Evolutionary conservation across 2,329 filamentous ascomycete genomes (phyloP), one percentile per base, ranked within the genome.

Genomic region (Beauveria asiatica): DNA sequence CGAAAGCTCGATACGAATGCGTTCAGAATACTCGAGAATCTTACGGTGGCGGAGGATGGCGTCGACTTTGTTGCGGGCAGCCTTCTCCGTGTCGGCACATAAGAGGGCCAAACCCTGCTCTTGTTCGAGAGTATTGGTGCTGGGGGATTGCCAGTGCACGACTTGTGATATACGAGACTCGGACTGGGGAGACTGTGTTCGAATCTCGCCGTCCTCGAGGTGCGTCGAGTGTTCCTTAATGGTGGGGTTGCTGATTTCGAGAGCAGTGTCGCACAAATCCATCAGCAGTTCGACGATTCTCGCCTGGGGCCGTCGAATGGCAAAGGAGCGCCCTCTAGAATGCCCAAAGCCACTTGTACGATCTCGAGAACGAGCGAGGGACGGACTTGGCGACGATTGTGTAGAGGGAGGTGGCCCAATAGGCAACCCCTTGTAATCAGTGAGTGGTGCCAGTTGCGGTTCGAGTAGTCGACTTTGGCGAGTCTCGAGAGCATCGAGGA

Each of bases 121-220:
- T 70, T 97, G 92, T 64, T 99, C 94, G 17, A 96, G 76, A 0
- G 92, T 94, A 68, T 93, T 93, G 54, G 88, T 89, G 67, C 90
- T 92, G 0, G 94, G 94, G 5, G 93, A 96, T 69, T 96, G 92
- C 94, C 95, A 99, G 71, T 97, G 92, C 65, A 95, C 73, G 6
- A 99, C 92, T 72, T 99, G 94, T 1, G 90, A 89, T 66, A 97
- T 95, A 37, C 93, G 87, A 48, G 90, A 94, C 71, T 99, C 94
- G 0, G 95, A 99, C 69, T 97, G 90, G 0, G 94, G 94, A 5
- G 94, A 99, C 70, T 97, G 89, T 0, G 93, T 96, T 51, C 93
- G 86, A 64, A 97, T 86, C 64, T 96, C 57, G 53, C 89, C 87
- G 8, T 83, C 80, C 51, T 80, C 72, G 42, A 72, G 69, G 65